Conservation (phyloP, 1,139 yeast genomes). For the Maudiozyma humilis region DNA sequence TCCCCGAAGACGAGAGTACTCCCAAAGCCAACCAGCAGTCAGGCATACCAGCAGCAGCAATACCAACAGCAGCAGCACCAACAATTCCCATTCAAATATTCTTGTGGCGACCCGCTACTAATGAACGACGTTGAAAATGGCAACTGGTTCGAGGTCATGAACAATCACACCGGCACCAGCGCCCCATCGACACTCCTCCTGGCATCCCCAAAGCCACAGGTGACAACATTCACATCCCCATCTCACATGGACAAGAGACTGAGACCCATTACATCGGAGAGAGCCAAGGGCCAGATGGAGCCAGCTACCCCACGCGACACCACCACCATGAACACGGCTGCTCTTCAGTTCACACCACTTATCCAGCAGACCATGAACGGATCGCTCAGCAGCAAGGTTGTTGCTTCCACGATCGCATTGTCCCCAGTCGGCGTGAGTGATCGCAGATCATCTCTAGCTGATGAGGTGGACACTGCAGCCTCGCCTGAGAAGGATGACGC, state of each 20-base stretch:
- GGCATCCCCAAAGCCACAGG: conserved; percentile 8
- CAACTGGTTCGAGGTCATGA: conserved; percentile 17
- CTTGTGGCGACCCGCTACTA: conserved; percentile 27
- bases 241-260: conserved; percentile 1
- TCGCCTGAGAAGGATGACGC: conserved; percentile 23
- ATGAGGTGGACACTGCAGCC: neutral
- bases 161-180: neutral
- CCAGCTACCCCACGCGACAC: conserved; percentile 20
- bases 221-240: neutral
- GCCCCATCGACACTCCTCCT: conserved; percentile 1
- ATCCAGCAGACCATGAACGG: conserved; percentile 29
- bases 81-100: conserved; percentile 23
- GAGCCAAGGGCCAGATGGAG: conserved; percentile 3
- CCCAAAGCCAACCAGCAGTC: conserved; percentile 6
- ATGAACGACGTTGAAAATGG: conserved; percentile 26
- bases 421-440: conserved; percentile 6
- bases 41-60: conserved; percentile 1
- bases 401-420: conserved; percentile 9
- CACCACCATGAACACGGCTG: neutral
- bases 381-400: conserved; percentile 18
- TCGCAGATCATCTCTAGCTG: conserved; percentile 1
- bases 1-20: conserved; percentile 5
- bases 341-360: conserved; percentile 23
- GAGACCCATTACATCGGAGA: neutral
- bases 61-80: conserved; percentile 8